These are phyloP conservation scores for Leishmania tarentolae DNA, from an alignment of 208 protist species.

Conservation along the genomic window DNA sequence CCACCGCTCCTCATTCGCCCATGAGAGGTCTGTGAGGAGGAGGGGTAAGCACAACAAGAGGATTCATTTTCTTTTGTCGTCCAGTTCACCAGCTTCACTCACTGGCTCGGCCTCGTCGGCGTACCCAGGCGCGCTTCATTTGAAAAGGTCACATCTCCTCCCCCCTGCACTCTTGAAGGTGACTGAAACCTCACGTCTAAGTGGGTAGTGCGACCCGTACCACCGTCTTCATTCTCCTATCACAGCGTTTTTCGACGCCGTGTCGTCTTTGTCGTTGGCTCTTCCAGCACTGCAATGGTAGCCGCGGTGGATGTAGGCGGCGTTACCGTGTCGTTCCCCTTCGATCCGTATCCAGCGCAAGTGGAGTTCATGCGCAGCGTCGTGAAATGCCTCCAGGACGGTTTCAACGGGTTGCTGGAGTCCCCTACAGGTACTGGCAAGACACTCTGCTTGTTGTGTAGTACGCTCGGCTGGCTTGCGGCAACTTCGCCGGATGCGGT, in stretches of 20 bases:
- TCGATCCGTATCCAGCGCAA: slow-evolving; percentile 93
- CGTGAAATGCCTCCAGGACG: slow-evolving; percentile 80
- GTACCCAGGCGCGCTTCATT: background rate
- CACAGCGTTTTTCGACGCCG: background rate
- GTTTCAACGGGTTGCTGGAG: slow-evolving; percentile 95
- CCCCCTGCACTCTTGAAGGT: background rate
- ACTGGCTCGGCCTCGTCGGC: background rate
- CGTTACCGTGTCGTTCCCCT: slow-evolving; percentile 89
- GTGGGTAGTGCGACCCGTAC: background rate
- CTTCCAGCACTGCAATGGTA: slow-evolving; percentile 19
- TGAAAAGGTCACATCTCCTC: background rate
- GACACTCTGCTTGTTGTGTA: slow-evolving; percentile 97
- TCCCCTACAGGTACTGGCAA: slow-evolving; percentile 98
- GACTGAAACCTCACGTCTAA: background rate
- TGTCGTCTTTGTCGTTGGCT: background rate
- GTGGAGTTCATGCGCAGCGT: slow-evolving; percentile 95
- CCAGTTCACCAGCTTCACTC: background rate
- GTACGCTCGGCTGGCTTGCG: slow-evolving; percentile 90
- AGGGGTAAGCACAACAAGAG: background rate
- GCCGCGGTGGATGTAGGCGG: slow-evolving; percentile 46
- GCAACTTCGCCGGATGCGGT: slow-evolving; percentile 5
- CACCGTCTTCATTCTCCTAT: background rate
- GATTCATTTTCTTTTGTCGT: background rate
- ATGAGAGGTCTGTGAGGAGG: background rate
- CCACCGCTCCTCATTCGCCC: background rate